Evolutionary conservation across 2,329 filamentous ascomycete genomes (phyloP).

Genomic region (Alternaria angustiovoidea): DNA sequence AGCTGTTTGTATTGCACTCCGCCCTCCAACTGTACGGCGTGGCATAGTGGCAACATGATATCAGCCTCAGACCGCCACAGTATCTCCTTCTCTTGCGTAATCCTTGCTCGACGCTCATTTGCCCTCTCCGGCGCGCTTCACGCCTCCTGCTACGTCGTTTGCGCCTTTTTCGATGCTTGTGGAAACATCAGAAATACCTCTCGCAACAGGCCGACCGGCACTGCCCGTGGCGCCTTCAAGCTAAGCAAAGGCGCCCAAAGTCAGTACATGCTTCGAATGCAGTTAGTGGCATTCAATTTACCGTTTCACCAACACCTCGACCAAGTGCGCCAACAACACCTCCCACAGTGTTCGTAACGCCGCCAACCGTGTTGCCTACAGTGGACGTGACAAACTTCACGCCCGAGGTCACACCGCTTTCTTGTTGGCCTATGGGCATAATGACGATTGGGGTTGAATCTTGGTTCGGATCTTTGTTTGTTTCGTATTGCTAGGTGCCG

Average conservation of each 20-base stretch:
- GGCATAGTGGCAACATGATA: background rate
- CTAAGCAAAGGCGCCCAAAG: slow-evolving; percentile 2
- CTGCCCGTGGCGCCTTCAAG: slow-evolving; percentile 57
- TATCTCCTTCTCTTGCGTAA: background rate
- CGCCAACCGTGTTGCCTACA: slow-evolving; percentile 63
- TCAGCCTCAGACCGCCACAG: background rate
- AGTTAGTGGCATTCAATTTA: slow-evolving; percentile 4
- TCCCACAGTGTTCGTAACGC: slow-evolving; percentile 62
- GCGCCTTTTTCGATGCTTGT: slow-evolving; percentile 57
- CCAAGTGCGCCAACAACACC: slow-evolving; percentile 60
- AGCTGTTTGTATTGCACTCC: background rate
- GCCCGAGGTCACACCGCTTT: slow-evolving; percentile 59
- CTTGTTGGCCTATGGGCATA: slow-evolving; percentile 50
- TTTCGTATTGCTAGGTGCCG: background rate
- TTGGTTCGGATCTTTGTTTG: slow-evolving; percentile 7
- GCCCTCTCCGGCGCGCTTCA: slow-evolving; percentile 58
- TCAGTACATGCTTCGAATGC: slow-evolving; percentile 6
- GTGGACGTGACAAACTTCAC: slow-evolving; percentile 65
- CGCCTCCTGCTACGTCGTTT: slow-evolving; percentile 54
- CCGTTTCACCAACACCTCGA: slow-evolving; percentile 55
- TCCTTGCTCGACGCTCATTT: slow-evolving; percentile 41
- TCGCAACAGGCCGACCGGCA: slow-evolving; percentile 52
- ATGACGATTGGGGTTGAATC: slow-evolving; percentile 16
- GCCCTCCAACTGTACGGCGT: background rate
- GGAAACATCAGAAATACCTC: slow-evolving; percentile 53